Evolutionary conservation across 2,329 filamentous ascomycete species (phyloP), one percentile per base, ranked within the genome.

Genomic region (Zalaria obscura): DNA sequence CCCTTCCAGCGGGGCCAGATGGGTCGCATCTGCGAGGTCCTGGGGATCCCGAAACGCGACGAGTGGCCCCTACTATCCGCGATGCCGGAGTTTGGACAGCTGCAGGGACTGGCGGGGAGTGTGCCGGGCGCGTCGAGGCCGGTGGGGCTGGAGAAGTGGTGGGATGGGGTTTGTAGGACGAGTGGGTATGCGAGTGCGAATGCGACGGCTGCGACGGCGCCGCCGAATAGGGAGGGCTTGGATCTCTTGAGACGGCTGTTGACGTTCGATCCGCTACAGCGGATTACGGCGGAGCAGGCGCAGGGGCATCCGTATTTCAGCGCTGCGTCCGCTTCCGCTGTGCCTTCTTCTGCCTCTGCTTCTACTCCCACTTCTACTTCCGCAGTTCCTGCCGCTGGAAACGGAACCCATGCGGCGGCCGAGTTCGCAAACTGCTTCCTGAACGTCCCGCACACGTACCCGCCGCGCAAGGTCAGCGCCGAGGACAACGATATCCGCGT

Each of bases 1-100:
- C 91, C 91, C 0, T 98, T 98, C 52, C 91, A 98, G 62, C 77
- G 88, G 9, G 95, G 95, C 54, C 91, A 98, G 65, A 96, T 98
- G 89, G 86, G 91, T 56, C 95, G 94, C 64, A 98, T 98, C 52
- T 85, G 94, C 32, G 91, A 98, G 56, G 87, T 98, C 47, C 80
- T 98, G 68, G 91, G 91, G 27, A 67, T 94, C 49, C 91, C 91
- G 0, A 85, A 76, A 5, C 89, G 89, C 54, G 84, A 93, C 39
- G 76, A 78, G 26, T 98, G 91, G 91, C 85, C 88, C 0, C 71
- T 89, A 27, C 67, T 98, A 2, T 68, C 76, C 1, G 75, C 80
- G 33, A 93, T 94, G 82, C 87, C 86, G 0, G 91, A 98, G 62
- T 93, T 83, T 55, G 63, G 31, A 46, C 56, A 54, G 33, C 43